Evolutionary conservation across 2,329 filamentous ascomycete genomes (phyloP), one percentile per base, ranked within the genome.

Genomic region (Colletotrichum echinochloae): DNA sequence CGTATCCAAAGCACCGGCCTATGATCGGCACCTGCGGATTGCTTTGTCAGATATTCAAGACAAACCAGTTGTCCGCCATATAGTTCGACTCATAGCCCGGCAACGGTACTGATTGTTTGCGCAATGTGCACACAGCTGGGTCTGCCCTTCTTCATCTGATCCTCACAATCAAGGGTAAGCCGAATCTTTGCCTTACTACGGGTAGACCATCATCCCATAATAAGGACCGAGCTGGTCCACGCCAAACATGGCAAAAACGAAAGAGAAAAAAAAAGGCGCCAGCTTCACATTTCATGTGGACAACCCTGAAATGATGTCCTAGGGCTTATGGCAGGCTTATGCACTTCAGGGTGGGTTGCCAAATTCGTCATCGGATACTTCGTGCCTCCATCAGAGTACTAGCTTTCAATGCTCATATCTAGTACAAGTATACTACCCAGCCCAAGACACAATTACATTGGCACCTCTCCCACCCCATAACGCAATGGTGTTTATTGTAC

Each of bases 231-330:
- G n/a, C n/a, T n/a, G n/a, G n/a, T n/a, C n/a, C n/a, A 23, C 23
- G 33, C 28, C 51, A 67, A 64, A 56, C 59, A 51, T 16, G 60
- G 57, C 60, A 67, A 63, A n/a, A n/a, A n/a, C n/a, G n/a, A n/a
- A n/a, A n/a, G n/a, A n/a, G n/a, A n/a, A n/a, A n/a, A n/a, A n/a
- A 23, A 16, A 23, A 46, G 12, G 46, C 64, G 23, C 20, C 18
- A 60, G 20, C 23, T 20, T 35, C 20, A 33, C 26, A 18, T 41
- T 41, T 48, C 14, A 14, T 18, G 23, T 54, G 16, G 23, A n/a
- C 28, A 28, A 18, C 35, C 30, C 57, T 49, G 41, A 49, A 49
- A 14, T 28, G 14, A 30, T 20, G 28, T 30, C 48, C n/a, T 11
- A 20, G 39, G 57, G 49, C 7, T 52, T 30, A 5, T 46, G 16